These are phyloP conservation scores for Cercospora janseana DNA, from an alignment of 2,329 filamentous ascomycete species.

Conservation along the genomic window DNA sequence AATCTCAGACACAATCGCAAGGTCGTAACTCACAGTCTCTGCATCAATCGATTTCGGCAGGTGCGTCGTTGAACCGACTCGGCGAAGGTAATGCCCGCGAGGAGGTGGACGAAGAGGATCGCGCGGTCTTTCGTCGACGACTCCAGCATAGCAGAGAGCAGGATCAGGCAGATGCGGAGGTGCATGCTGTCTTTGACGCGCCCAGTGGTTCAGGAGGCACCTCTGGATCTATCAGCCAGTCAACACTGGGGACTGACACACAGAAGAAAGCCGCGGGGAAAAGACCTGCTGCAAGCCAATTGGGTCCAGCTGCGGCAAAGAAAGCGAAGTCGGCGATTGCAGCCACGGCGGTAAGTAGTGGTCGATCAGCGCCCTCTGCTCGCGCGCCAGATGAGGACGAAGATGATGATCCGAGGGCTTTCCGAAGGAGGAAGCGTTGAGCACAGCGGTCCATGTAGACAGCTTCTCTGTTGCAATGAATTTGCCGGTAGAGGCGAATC, in stretches of 20 bases:
- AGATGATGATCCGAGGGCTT: constrained; percentile 57
- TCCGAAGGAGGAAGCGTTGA: constrained; percentile 46
- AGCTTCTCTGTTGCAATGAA: no score
- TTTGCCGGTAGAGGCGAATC: no score
- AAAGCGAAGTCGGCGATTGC: constrained; percentile 33
- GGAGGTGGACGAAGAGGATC: constrained; percentile 27
- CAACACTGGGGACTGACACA: constrained; percentile 25
- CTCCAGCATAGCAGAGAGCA: constrained; percentile 30
- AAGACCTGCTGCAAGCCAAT: constrained; percentile 29
- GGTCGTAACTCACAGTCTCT: background rate
- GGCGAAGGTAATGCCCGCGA: constrained; percentile 18
- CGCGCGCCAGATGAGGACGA: constrained; percentile 43
- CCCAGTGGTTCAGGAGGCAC: background rate
- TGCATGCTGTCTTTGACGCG: constrained; percentile 17
- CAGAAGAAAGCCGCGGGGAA: constrained; percentile 32
- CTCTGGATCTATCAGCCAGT: constrained; percentile 21
- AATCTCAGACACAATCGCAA: constrained; percentile 26
- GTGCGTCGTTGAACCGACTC: background rate
- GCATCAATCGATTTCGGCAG: background rate
- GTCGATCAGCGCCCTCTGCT: constrained; percentile 3
- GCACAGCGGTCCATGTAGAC: no score
- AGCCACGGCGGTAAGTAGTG: constrained; percentile 4
- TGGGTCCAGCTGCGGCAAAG: constrained; percentile 31
- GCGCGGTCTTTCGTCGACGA: constrained; percentile 33
- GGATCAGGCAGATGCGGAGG: constrained; percentile 29